Evolutionary conservation across 2,329 filamentous ascomycete species (phyloP).

Genomic region (Pezicula carpinea): DNA sequence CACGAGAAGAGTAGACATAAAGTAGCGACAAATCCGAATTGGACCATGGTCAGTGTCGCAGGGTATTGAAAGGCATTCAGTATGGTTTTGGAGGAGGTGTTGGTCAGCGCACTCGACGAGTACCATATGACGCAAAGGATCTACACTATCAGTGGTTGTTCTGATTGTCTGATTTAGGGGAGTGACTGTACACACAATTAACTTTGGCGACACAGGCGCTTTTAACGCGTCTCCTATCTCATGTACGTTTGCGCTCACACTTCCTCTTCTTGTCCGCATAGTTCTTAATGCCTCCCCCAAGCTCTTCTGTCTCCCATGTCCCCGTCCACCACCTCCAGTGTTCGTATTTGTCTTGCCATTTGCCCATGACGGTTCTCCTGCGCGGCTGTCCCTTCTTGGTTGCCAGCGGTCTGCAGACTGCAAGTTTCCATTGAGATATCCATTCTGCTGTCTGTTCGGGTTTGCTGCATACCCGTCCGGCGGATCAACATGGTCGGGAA

Average conservation of each 20-base stretch:
- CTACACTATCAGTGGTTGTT: constrained; percentile 43
- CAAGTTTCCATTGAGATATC: constrained; percentile 22
- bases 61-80: constrained; percentile 87
- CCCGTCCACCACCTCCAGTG: constrained; percentile 25
- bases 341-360: constrained; percentile 16
- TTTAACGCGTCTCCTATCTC: constrained; percentile 88
- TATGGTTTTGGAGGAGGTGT: constrained; percentile 97
- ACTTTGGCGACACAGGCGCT: constrained; percentile 81
- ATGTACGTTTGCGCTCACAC: constrained; percentile 87
- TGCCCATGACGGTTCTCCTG: constrained; percentile 17
- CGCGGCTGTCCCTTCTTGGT: constrained; percentile 46
- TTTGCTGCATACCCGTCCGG: constrained; percentile 16
- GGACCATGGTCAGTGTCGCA: constrained; percentile 83
- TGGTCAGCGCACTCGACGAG: constrained; percentile 89
- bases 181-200: constrained; percentile 61
- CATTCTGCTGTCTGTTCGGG: constrained; percentile 16
- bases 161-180: not conserved
- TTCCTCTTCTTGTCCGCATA: constrained; percentile 75
- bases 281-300: constrained; percentile 82
- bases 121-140: constrained; percentile 88
- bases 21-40: constrained; percentile 88
- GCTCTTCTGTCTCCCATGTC: constrained; percentile 76
- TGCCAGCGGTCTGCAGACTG: constrained; percentile 54
- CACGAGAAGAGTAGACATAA: constrained; percentile 80
- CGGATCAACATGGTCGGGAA: constrained; percentile 49